Evolutionary conservation across 441 rosid genomes (phyloP), one percentile per base, ranked within the genome.

Genomic region (Gossypium schwendimanii): DNA sequence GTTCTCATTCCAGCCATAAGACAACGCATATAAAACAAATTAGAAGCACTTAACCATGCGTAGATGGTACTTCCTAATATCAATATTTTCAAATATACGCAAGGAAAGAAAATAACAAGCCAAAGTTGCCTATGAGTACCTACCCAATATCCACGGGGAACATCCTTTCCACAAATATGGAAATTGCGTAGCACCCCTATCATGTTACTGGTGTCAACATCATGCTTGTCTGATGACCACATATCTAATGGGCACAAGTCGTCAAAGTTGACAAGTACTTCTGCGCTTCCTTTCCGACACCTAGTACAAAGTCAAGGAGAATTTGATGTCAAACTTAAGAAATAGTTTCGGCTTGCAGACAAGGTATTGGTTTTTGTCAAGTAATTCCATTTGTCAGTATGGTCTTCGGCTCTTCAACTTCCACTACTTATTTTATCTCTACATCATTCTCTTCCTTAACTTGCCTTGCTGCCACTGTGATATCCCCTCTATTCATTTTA

Each of bases 61-160:
- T 52, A 52, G 31, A 53, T 50, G 71, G 15, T 66, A 26, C 18
- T 66, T 39, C 49, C 33, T 63, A 41, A 24, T 75, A 39, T 39
- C 53, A 49, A 57, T 6, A 2, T 3, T 36, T 45, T 33, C 20
- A 53, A n/a, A 52, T 3, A 77, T 28, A 55, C 0, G 5, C 33
- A 63, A 9, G 3, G 36, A 7, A n/a, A 31, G 9, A 31, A 63
- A 55, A 28, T 18, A 70, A 64, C 20, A 60, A 57, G 28, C 17
- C 31, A 58, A 70, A 52, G 31, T 49, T 62, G 20, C 10, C 53
- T 31, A 18, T 28, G 9, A 67, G 31, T 21, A 75, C 94, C 69
- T 71, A 95, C 99, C 88, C 97, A 95, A 73, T 92, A 89, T 83
- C 99, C 99, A 74, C 92, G 94, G 41, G 97, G 99, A 83, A 92